Base-by-base conservation (phyloP, 129 eudicot species). In the Ambrosia artemisiifolia region DNA sequence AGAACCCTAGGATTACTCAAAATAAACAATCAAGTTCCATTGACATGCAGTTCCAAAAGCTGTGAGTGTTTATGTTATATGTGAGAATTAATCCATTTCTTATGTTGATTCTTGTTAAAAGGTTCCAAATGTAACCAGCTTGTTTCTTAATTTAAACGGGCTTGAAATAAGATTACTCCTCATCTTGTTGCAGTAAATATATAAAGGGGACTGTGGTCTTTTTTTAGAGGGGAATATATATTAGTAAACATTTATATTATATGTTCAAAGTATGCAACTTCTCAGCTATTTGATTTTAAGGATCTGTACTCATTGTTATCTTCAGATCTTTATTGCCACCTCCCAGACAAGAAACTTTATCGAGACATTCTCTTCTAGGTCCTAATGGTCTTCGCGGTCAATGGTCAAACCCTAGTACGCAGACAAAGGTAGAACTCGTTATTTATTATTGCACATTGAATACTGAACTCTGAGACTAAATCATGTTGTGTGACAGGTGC, bases 361-460 rank as follows among this genome's bases (percentile, higher is more conserved):
- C 99, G 16, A 90, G 99, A 70, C 99, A 94, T 85, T 90, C 97
- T 24, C 78, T 94, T 71, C 76, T 94, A 43, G 99, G 99, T 60
- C 94, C 92, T 60, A 90, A 70, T 81, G 97, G 99, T 71, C 91
- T 94, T 68, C 86, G 82, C 17, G 80, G 88, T 70, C 93, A 94
- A 67, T 84, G 93, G 97, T 74, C 73, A 50, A 88, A 81, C 28
- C 94, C 97, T 49, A 86, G 76, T 54, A 65, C 96, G 14, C 93
- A 88, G 76, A 81, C 70, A 50, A 94, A 94, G 97, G 96, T 94
- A 44, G 24, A 69, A 72, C 32, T 68, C 19, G 33, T 72, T 18
- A 17, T 43, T 38, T 46, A 59, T 77, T 59, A 73, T 76, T 13
- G 14, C 78, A 65, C 48, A 40, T 60, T 65, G 66, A 54, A 10